Evolutionary conservation across 2,329 filamentous ascomycete genomes (phyloP).

Genomic region (Pseudogymnoascus sp.): DNA sequence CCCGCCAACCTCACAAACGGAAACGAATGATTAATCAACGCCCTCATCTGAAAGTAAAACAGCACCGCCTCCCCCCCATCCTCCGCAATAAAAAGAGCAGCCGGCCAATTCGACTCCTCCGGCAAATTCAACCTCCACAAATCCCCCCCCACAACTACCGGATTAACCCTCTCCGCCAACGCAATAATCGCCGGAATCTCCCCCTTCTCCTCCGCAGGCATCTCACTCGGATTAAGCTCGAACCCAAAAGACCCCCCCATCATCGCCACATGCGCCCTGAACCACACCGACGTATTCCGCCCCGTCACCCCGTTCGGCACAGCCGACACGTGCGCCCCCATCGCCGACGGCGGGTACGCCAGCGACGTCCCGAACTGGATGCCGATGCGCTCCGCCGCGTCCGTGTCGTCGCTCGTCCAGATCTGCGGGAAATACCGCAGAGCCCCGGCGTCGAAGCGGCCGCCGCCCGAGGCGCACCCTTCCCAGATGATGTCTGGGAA

Average conservation of each 20-base stretch:
- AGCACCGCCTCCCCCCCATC: conserved; percentile 29
- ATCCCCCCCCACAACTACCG: conserved; percentile 48
- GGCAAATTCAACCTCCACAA: conserved; percentile 52
- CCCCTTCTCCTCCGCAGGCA: conserved; percentile 41
- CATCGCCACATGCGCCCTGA: conserved; percentile 58
- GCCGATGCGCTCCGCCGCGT: conserved; percentile 49
- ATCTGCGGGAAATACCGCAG: conserved; percentile 21
- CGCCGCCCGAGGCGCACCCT: background rate
- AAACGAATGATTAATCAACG: background rate
- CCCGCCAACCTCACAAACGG: background rate
- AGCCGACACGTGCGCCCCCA: conserved; percentile 57
- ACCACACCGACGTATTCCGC: conserved; percentile 46
- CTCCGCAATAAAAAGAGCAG: conserved; percentile 48
- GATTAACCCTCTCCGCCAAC: conserved; percentile 48
- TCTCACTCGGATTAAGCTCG: conserved; percentile 49
- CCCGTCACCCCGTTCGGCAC: conserved; percentile 50
- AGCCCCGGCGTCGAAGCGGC: background rate
- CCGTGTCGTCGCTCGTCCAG: conserved; percentile 59
- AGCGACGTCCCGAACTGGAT: conserved; percentile 58
- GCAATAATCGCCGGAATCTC: conserved; percentile 46
- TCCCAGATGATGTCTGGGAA: background rate
- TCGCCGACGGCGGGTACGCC: conserved; percentile 52
- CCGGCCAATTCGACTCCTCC: conserved; percentile 52
- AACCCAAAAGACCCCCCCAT: conserved; percentile 62
- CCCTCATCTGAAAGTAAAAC: background rate